These are phyloP conservation scores for Fusarium multiceps DNA, from an alignment of 2,329 filamentous ascomycete genomes.

Conservation along the genomic window DNA sequence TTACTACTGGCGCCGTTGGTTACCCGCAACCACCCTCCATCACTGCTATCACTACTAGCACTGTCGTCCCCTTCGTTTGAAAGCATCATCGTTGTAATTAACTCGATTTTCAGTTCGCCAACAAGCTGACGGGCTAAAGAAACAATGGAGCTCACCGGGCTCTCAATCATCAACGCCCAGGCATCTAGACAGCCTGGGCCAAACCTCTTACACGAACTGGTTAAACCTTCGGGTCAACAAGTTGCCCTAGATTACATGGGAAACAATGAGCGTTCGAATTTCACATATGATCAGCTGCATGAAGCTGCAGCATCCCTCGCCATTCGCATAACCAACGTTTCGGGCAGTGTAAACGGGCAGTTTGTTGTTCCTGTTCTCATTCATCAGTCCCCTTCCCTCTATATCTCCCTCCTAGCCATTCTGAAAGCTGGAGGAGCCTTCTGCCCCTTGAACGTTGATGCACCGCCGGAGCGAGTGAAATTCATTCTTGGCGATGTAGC, in stretches of 20 bases:
- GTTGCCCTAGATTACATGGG: slow-evolving; percentile 51
- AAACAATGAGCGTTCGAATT: slow-evolving; percentile 45
- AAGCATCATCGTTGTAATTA: slow-evolving; percentile 12
- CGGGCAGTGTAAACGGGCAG: slow-evolving; percentile 40
- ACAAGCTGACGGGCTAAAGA: neutral
- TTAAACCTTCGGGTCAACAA: slow-evolving; percentile 54
- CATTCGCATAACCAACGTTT: slow-evolving; percentile 53
- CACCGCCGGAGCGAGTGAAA: slow-evolving; percentile 77
- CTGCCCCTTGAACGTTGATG: slow-evolving; percentile 84
- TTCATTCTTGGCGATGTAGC: slow-evolving; percentile 85
- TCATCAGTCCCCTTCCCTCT: slow-evolving; percentile 80
- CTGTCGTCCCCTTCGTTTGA: slow-evolving; percentile 1
- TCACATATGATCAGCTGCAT: slow-evolving; percentile 75
- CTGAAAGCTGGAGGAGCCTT: slow-evolving; percentile 87
- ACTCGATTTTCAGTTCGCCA: slow-evolving; percentile 1
- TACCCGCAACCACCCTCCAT: slow-evolving; percentile 23
- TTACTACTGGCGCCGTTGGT: slow-evolving; percentile 22
- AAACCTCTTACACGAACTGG: slow-evolving; percentile 66
- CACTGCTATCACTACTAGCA: slow-evolving; percentile 4
- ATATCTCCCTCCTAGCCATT: slow-evolving; percentile 80
- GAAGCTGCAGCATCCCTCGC: slow-evolving; percentile 67
- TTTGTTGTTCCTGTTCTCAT: slow-evolving; percentile 79
- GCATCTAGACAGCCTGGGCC: slow-evolving; percentile 58
- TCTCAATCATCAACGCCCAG: slow-evolving; percentile 61
- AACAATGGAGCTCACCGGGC: slow-evolving; percentile 45